A percentile compares a stretch with the other conserved stretches of the same genome.
These are phyloP conservation scores for Candolleomyces efflorescens DNA, from an alignment of 768 basidiomycete species.

Conservation along the genomic window DNA sequence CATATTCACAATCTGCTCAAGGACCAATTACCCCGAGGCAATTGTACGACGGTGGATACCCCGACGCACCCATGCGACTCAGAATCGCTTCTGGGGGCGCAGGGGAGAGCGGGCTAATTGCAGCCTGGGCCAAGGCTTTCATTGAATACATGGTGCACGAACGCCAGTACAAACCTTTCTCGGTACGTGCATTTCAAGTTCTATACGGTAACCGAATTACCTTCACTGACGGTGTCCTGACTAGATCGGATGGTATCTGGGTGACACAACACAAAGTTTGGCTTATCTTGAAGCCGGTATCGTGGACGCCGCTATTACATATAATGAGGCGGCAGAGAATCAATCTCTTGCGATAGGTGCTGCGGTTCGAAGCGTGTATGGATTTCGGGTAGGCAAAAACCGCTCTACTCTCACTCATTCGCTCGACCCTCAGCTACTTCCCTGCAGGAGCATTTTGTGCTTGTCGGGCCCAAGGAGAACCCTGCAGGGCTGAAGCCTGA, in stretches of 20 bases:
- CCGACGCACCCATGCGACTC: conserved; percentile 29
- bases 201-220: not conserved
- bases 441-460: conserved; percentile 44
- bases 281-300: conserved; percentile 33
- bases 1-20: no score
- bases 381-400: conserved; percentile 36
- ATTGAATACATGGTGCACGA: conserved; percentile 32
- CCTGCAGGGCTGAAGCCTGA: conserved; percentile 32
- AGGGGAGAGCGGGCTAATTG: conserved; percentile 47
- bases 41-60: conserved; percentile 39
- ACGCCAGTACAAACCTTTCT: conserved; percentile 26
- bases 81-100: conserved; percentile 48
- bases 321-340: conserved; percentile 47
- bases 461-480: conserved; percentile 46
- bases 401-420: not conserved
- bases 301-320: conserved; percentile 50
- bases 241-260: conserved; percentile 54
- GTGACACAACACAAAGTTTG: conserved; percentile 52
- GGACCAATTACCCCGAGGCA: conserved; percentile 14
- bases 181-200: conserved; percentile 24
- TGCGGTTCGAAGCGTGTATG: conserved; percentile 34
- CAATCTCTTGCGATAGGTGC: conserved; percentile 26
- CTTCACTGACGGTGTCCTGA: not conserved
- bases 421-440: no score
- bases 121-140: conserved; percentile 44